Conservation (phyloP, 139 green algal species). For the Closterium sp. region DNA sequence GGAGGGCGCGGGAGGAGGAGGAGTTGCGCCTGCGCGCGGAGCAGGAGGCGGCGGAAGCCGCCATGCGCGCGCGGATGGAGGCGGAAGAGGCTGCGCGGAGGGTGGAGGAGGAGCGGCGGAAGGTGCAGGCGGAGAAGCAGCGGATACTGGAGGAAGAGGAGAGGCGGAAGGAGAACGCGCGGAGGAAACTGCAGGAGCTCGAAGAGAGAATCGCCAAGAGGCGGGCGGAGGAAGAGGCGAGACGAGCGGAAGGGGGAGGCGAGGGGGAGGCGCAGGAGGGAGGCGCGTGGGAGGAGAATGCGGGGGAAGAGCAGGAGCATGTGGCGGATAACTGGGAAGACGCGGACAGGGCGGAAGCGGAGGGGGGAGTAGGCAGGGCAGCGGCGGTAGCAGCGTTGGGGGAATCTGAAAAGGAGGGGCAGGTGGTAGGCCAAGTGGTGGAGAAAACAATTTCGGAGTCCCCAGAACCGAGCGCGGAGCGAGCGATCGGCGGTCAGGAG, state of each 20-base stretch:
- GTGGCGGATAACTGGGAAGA: slow-evolving; percentile 5
- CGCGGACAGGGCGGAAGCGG: not conserved
- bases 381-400: not conserved
- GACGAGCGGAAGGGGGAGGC: not conserved
- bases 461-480: no score
- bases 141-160: slow-evolving; percentile 34
- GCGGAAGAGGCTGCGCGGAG: slow-evolving; percentile 1
- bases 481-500: not conserved
- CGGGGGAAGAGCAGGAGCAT: not conserved
- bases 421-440: not conserved
- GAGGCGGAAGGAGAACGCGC: slow-evolving; percentile 41
- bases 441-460: no score
- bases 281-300: not conserved
- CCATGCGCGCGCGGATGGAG: slow-evolving; percentile 6
- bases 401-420: no score
- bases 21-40: slow-evolving; percentile 7
- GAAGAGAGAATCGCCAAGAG: slow-evolving; percentile 31
- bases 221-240: not conserved
- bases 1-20: slow-evolving; percentile 39
- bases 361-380: not conserved
- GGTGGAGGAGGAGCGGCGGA: slow-evolving; percentile 36
- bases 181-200: slow-evolving; percentile 41
- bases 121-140: slow-evolving; percentile 34
- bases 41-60: slow-evolving; percentile 13
- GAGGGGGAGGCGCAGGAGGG: not conserved